These are phyloP conservation scores for Puya raimondii DNA, from an alignment of 176 grass and related monocot genomes.

Conservation along the genomic window DNA sequence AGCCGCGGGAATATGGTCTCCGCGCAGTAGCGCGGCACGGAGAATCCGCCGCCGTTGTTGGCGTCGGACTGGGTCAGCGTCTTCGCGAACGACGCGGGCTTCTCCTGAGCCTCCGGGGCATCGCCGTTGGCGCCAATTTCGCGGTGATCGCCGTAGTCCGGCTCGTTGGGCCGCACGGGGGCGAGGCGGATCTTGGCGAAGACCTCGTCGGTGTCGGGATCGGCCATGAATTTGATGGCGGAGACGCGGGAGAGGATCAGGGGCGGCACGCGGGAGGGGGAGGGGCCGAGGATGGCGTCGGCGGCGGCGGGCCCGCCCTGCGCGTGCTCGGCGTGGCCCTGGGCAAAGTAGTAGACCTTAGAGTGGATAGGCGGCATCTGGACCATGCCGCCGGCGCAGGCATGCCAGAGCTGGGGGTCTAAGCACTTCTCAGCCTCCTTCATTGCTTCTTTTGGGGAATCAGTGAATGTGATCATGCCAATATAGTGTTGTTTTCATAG, in stretches of 20 bases:
- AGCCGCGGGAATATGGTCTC: constrained; percentile 77
- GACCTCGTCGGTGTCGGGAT: constrained; percentile 72
- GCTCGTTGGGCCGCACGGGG: constrained; percentile 29
- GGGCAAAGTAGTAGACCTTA: constrained; percentile 88
- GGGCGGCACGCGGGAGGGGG: constrained; percentile 25
- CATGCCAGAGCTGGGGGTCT: constrained; percentile 75
- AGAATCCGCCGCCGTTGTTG: constrained; percentile 87
- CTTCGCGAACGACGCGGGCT: constrained; percentile 57
- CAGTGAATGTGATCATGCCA: constrained; percentile 39
- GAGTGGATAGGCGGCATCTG: constrained; percentile 73
- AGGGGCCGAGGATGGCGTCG: constrained; percentile 19
- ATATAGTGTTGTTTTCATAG: not conserved
- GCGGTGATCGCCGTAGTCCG: constrained; percentile 13
- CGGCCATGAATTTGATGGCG: constrained; percentile 54
- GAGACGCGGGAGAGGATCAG: constrained; percentile 45
- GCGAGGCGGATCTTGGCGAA: constrained; percentile 55
- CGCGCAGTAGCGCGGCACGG: constrained; percentile 79
- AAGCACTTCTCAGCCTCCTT: constrained; percentile 30
- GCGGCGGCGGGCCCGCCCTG: constrained; percentile 20
- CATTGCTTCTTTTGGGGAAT: constrained; percentile 19
- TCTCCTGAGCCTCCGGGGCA: not conserved
- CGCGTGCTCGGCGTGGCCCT: constrained; percentile 94
- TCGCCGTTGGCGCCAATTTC: constrained; percentile 8
- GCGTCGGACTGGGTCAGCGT: constrained; percentile 90
- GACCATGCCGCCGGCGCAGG: constrained; percentile 81